Conservation (phyloP, 495 filamentous ascomycete genomes). For the Lepidopterella palustris region DNA sequence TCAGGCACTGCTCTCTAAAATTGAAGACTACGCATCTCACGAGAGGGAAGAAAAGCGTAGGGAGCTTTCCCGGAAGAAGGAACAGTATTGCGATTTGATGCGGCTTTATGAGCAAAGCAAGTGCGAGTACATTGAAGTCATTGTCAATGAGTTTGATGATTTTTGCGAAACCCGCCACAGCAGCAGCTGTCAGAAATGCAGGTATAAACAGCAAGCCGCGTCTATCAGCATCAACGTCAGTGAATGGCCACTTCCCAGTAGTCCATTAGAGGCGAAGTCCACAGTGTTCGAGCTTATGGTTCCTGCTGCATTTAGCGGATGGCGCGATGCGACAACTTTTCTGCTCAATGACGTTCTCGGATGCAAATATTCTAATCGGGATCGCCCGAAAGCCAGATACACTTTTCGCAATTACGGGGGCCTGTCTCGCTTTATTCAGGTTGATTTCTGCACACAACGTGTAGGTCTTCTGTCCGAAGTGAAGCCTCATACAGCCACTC, state of each 20-base stretch:
- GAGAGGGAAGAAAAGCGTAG: constrained; percentile 37
- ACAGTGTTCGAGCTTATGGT: constrained; percentile 53
- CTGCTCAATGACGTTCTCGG: constrained; percentile 34
- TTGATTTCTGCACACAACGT: neutral
- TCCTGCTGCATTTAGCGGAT: constrained; percentile 42
- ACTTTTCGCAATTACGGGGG: constrained; percentile 5
- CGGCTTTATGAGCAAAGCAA: constrained; percentile 8
- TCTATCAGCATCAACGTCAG: constrained; percentile 46
- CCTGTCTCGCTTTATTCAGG: neutral
- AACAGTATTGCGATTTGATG: constrained; percentile 37
- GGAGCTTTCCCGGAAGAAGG: constrained; percentile 39
- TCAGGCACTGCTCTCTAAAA: constrained; percentile 37
- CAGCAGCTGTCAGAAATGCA: constrained; percentile 33
- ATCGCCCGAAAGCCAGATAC: too few relatives aligned
- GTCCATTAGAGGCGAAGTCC: constrained; percentile 36
- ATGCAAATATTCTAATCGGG: too few relatives aligned
- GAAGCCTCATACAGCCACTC: constrained; percentile 5
- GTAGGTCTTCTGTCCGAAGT: constrained; percentile 4
- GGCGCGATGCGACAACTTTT: constrained; percentile 48
- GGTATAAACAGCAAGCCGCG: constrained; percentile 24
- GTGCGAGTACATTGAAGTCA: constrained; percentile 32
- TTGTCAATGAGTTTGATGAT: constrained; percentile 9
- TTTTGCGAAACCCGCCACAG: constrained; percentile 21
- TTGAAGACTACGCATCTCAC: constrained; percentile 37
- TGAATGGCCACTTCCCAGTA: constrained; percentile 57